A percentile compares a stretch with the other conserved stretches of the same genome.
phyloP scores from a whole-genome alignment of 495 filamentous ascomycete species.

The Lasiosphaeriaceae sp. region DNA sequence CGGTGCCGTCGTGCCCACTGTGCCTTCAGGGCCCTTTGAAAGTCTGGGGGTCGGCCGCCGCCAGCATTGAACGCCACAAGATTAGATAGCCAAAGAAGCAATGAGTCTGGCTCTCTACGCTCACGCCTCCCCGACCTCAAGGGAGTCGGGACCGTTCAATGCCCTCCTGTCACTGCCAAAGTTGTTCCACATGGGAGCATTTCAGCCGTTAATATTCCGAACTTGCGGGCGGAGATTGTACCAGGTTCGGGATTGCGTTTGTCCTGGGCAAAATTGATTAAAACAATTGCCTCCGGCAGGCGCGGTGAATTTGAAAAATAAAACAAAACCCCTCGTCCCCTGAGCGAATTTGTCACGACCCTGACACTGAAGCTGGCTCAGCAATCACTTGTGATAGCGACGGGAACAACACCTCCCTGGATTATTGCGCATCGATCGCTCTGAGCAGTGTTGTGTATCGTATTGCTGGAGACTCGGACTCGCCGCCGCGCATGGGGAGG shows the following conservation, averaged over 20 bases:
- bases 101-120: neutral
- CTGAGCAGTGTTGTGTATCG: too few relatives aligned
- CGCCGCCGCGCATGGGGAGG: too few relatives aligned
- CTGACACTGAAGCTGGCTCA: neutral
- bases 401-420: neutral
- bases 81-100: conserved; percentile 22
- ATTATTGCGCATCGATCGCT: too few relatives aligned
- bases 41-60: conserved; percentile 1
- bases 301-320: conserved; percentile 8
- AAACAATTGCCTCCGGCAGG: conserved; percentile 8
- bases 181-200: neutral
- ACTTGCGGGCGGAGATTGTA: conserved; percentile 2
- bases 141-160: neutral
- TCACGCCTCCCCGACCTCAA: neutral
- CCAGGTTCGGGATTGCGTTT: neutral
- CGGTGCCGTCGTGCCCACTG: neutral
- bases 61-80: conserved; percentile 28
- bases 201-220: conserved; percentile 14
- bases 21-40: neutral
- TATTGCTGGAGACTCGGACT: too few relatives aligned
- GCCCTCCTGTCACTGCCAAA: too few relatives aligned
- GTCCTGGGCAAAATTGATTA: neutral
- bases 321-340: neutral
- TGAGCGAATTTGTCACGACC: neutral
- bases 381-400: neutral